Evolutionary conservation across 352 stramenopile species (phyloP).

Genomic region (Pythium sp.): DNA sequence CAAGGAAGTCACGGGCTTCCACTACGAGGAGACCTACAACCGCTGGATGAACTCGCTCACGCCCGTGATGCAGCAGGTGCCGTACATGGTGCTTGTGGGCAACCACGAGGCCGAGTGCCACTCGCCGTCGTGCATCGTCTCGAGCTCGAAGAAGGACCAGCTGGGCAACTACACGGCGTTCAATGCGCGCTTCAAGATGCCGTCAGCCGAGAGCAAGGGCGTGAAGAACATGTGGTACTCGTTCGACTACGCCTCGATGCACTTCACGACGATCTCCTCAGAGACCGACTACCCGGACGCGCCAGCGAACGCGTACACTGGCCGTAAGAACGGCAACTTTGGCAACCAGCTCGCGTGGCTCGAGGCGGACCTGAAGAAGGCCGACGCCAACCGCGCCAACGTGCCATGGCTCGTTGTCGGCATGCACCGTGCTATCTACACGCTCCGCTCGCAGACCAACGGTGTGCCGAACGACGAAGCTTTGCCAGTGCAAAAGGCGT

Average conservation of each 20-base stretch:
- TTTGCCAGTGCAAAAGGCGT: constrained; percentile 43
- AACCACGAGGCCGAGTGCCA: constrained; percentile 91
- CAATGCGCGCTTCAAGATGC: constrained; percentile 87
- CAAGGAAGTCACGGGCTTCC: constrained; percentile 48
- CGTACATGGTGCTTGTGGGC: constrained; percentile 83
- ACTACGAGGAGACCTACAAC: constrained; percentile 88
- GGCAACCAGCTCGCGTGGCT: constrained; percentile 52
- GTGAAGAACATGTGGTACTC: constrained; percentile 87
- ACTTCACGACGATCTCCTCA: constrained; percentile 79
- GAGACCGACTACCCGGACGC: constrained; percentile 63
- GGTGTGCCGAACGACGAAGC: constrained; percentile 22
- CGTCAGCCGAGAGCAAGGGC: constrained; percentile 53
- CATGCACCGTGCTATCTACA: constrained; percentile 48
- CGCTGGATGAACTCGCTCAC: constrained; percentile 73
- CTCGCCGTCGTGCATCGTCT: constrained; percentile 55
- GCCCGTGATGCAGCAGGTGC: constrained; percentile 43
- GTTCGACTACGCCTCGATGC: constrained; percentile 80
- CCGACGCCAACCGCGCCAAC: constrained; percentile 38
- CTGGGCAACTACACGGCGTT: constrained; percentile 84
- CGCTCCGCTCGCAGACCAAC: constrained; percentile 18
- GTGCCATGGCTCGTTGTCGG: constrained; percentile 48
- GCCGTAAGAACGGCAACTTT: constrained; percentile 37
- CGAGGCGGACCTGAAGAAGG: constrained; percentile 43
- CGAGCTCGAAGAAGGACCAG: constrained; percentile 40
- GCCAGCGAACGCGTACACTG: constrained; percentile 36